Conservation (phyloP, 306 rosid species). For the Lotus japonicus region DNA sequence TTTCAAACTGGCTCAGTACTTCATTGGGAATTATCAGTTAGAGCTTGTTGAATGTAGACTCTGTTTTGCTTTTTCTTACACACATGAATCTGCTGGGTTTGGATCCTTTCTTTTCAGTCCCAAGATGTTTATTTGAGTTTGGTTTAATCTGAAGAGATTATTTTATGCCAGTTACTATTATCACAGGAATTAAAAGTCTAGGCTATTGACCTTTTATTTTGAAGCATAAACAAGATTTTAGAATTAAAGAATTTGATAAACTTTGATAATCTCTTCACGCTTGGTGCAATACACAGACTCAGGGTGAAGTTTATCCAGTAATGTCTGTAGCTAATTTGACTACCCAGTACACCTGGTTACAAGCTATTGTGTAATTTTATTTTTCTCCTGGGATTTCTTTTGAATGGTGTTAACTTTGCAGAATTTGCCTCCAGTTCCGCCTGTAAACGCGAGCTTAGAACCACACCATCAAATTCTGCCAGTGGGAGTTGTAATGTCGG, state of each 20-base stretch:
- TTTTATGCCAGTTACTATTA: neutral
- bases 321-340: neutral
- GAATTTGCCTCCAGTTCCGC: constrained; percentile 76
- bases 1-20: too few species aligned
- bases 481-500: constrained; percentile 79
- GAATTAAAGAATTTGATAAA: neutral
- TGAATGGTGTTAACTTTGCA: constrained; percentile 32
- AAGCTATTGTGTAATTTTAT: constrained; percentile 2
- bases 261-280: neutral
- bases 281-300: neutral
- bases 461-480: constrained; percentile 67
- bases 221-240: neutral
- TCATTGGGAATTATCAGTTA: neutral
- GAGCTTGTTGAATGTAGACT: neutral
- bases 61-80: neutral
- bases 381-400: constrained; percentile 9
- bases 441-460: constrained; percentile 48
- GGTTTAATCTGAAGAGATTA: neutral
- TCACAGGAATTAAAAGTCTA: neutral
- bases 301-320: neutral
- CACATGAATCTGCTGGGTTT: neutral
- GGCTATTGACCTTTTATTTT: neutral
- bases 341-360: neutral
- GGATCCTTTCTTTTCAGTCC: neutral
- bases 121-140: neutral